A percentile compares a stretch with the other conserved stretches of the same genome.
Conservation (phyloP, 805 yeast genomes). For the Pachysolen tannophilus region DNA sequence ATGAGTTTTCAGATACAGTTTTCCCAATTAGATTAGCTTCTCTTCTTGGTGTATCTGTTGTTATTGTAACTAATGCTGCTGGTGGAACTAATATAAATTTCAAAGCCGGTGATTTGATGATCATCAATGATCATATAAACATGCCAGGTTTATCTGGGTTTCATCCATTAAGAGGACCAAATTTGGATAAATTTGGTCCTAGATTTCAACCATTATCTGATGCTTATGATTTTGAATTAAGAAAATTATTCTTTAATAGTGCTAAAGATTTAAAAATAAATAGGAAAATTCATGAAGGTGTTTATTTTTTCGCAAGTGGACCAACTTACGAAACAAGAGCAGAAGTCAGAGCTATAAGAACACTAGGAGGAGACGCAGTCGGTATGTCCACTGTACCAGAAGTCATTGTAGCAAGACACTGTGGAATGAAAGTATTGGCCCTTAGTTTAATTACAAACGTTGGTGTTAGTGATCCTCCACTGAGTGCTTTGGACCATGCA, state of each 20-base stretch:
- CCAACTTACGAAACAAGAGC: constrained; percentile 94
- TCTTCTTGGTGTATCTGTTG: constrained; percentile 46
- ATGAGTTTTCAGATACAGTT: constrained; percentile 71
- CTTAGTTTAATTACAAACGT: constrained; percentile 80
- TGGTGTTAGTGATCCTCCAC: constrained; percentile 63
- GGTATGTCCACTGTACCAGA: constrained; percentile 99
- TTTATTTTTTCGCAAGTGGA: constrained; percentile 79
- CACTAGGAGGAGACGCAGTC: constrained; percentile 85
- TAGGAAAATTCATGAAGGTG: constrained; percentile 78
- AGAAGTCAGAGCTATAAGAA: constrained; percentile 68
- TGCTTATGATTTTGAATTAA: constrained; percentile 72
- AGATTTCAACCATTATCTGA: constrained; percentile 84
- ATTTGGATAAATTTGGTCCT: constrained; percentile 72
- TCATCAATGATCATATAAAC: constrained; percentile 82
- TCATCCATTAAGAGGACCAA: constrained; percentile 85
- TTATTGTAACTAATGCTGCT: constrained; percentile 93
- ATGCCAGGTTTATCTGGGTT: constrained; percentile 85
- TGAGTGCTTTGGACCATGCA: constrained; percentile 48
- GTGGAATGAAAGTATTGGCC: constrained; percentile 77
- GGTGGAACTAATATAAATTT: constrained; percentile 72
- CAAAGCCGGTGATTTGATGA: constrained; percentile 85
- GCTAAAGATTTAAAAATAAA: constrained; percentile 33
- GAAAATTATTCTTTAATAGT: constrained; percentile 50
- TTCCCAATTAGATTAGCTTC: constrained; percentile 79
- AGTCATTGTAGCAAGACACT: constrained; percentile 85